These are phyloP conservation scores for Mycena amicta DNA, from an alignment of 768 basidiomycete species.

Conservation along the genomic window DNA sequence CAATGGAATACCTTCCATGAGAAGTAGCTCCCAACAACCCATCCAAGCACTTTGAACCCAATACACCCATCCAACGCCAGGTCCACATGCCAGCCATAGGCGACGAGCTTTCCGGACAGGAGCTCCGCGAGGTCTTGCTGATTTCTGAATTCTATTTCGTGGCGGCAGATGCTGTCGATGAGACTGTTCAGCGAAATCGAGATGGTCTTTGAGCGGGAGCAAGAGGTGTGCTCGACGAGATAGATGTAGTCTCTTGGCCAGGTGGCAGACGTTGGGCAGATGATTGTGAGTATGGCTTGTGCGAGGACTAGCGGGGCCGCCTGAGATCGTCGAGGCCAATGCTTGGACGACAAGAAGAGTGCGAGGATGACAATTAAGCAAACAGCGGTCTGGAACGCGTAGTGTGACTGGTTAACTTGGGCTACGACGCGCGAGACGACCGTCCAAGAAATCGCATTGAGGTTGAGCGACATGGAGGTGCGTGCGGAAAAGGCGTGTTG, in stretches of 20 bases:
- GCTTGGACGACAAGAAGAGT: not conserved
- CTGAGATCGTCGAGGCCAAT: not conserved
- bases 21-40: constrained; percentile 35
- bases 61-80: constrained; percentile 34
- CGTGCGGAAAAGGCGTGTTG: not conserved
- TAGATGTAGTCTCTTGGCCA: constrained; percentile 43
- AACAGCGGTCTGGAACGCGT: not conserved
- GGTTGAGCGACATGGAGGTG: not conserved
- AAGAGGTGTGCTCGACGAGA: constrained; percentile 27
- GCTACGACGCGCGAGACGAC: not conserved
- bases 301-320: constrained; percentile 24
- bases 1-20: constrained; percentile 7
- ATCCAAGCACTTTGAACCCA: constrained; percentile 37
- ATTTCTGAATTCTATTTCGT: constrained; percentile 49
- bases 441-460: not conserved
- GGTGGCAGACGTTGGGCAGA: constrained; percentile 47
- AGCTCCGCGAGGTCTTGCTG: constrained; percentile 41
- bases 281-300: constrained; percentile 41
- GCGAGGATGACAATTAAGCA: constrained; percentile 4
- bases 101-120: constrained; percentile 32
- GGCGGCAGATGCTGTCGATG: constrained; percentile 37
- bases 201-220: constrained; percentile 26
- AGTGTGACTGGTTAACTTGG: not conserved
- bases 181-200: constrained; percentile 37
- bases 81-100: constrained; percentile 42